These are phyloP conservation scores for Populus simonii DNA, from an alignment of 345 rosid genomes.

Conservation along the genomic window DNA sequence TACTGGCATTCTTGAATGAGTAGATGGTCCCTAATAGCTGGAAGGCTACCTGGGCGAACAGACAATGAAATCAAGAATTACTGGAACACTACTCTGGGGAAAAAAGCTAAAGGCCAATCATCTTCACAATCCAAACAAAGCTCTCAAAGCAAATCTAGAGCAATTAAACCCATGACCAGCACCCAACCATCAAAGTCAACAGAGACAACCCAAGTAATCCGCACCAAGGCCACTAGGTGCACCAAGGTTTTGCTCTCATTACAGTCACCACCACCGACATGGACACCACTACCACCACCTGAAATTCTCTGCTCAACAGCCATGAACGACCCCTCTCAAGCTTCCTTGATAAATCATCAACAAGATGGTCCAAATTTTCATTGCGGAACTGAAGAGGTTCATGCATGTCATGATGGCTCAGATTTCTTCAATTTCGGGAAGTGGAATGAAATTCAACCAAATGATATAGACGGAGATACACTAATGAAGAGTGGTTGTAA, in stretches of 20 bases:
- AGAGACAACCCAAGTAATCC: slow-evolving; percentile 17
- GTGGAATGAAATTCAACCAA: background rate
- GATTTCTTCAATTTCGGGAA: slow-evolving; percentile 21
- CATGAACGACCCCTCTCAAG: background rate
- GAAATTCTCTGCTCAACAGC: background rate
- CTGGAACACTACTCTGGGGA: slow-evolving; percentile 54
- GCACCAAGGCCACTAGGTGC: slow-evolving; percentile 36
- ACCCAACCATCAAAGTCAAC: background rate
- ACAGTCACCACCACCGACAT: background rate
- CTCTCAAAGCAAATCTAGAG: background rate
- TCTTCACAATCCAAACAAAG: background rate
- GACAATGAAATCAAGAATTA: slow-evolving; percentile 69
- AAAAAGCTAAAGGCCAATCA: slow-evolving; percentile 29
- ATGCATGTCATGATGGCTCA: background rate
- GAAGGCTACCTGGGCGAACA: slow-evolving; percentile 67
- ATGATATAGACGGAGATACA: background rate
- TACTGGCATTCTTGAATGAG: background rate
- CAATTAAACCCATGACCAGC: background rate
- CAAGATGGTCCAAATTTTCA: background rate
- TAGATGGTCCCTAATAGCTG: slow-evolving; percentile 68
- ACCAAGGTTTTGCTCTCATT: slow-evolving; percentile 21
- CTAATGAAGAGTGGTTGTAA: background rate
- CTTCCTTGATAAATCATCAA: background rate
- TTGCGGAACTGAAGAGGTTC: background rate
- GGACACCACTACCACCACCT: background rate